These are phyloP conservation scores for Xylariales sp. DNA, from an alignment of 2,329 filamentous ascomycete genomes.

Conservation along the genomic window DNA sequence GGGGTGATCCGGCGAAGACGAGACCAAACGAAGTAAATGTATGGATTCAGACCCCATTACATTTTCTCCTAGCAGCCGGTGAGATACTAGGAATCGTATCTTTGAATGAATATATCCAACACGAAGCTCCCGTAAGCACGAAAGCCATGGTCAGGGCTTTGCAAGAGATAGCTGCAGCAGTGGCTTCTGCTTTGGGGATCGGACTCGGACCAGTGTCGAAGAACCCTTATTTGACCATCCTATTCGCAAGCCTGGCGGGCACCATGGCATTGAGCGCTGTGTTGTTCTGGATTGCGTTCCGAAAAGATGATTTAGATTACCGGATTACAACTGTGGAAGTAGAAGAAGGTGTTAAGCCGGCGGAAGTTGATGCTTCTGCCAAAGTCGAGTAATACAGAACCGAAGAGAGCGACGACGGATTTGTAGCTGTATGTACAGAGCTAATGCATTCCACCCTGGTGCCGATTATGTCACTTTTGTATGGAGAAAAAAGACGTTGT, in stretches of 20 bases:
- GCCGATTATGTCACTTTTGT: neutral
- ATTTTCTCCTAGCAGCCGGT: neutral
- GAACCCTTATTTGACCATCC: conserved; percentile 1
- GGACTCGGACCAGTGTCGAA: conserved; percentile 8
- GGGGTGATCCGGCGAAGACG: neutral
- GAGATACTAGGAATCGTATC: conserved; percentile 5
- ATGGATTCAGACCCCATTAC: conserved; percentile 10
- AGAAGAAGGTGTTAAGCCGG: too few species aligned
- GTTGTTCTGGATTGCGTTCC: neutral
- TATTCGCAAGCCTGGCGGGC: neutral
- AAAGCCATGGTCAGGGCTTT: conserved; percentile 13
- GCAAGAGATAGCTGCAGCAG: conserved; percentile 11
- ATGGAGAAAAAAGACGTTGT: neutral
- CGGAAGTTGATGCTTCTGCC: too few species aligned
- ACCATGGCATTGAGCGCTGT: conserved; percentile 3
- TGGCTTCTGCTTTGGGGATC: neutral
- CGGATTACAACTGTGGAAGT: too few species aligned
- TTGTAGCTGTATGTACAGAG: neutral
- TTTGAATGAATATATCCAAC: conserved; percentile 5
- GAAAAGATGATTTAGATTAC: conserved; percentile 1
- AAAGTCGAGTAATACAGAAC: too few species aligned
- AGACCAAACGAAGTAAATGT: conserved; percentile 12
- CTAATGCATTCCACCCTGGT: neutral
- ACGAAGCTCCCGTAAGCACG: conserved; percentile 1
- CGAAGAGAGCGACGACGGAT: too few species aligned